These are phyloP conservation scores for Lipomyces spencermartinsiae DNA, from an alignment of 805 yeast genomes.

Conservation along the genomic window DNA sequence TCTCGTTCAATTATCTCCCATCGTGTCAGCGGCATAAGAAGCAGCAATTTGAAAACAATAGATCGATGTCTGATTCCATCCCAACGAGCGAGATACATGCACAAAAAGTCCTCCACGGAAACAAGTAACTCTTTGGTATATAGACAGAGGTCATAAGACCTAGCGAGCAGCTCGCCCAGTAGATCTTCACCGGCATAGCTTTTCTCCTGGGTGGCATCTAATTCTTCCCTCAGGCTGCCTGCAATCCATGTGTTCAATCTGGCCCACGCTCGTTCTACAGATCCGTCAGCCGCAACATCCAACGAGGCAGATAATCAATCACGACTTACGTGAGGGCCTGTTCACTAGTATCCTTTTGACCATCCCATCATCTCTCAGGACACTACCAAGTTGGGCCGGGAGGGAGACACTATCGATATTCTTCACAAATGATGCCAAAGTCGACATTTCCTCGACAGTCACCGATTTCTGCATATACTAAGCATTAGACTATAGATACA, in stretches of 20 bases:
- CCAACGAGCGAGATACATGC: constrained; percentile 22
- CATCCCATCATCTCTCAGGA: constrained; percentile 27
- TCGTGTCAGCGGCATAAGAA: constrained; percentile 9
- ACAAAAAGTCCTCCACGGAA: constrained; percentile 25
- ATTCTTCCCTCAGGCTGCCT: constrained; percentile 17
- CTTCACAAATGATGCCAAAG: constrained; percentile 21
- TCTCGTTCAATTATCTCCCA: constrained; percentile 14
- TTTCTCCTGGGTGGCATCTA: background rate
- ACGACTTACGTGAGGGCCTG: constrained; percentile 19
- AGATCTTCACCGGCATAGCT: background rate
- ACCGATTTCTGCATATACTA: constrained; percentile 14
- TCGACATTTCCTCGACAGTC: constrained; percentile 23
- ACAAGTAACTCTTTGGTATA: constrained; percentile 13
- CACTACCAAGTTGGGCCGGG: constrained; percentile 35
- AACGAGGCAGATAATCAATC: background rate
- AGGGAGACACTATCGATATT: constrained; percentile 19
- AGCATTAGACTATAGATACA: background rate
- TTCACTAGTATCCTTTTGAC: constrained; percentile 23
- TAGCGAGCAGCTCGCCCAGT: constrained; percentile 18
- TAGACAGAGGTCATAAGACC: constrained; percentile 12
- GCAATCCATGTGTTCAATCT: constrained; percentile 30
- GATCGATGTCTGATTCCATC: constrained; percentile 17
- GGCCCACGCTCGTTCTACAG: constrained; percentile 20
- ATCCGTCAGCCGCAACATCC: background rate
- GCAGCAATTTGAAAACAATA: constrained; percentile 14